A percentile compares a stretch with the other conserved stretches of the same genome.
Evolutionary conservation across 345 rosid genomes (phyloP).

Genomic region (Abelmoschus esculentus): DNA sequence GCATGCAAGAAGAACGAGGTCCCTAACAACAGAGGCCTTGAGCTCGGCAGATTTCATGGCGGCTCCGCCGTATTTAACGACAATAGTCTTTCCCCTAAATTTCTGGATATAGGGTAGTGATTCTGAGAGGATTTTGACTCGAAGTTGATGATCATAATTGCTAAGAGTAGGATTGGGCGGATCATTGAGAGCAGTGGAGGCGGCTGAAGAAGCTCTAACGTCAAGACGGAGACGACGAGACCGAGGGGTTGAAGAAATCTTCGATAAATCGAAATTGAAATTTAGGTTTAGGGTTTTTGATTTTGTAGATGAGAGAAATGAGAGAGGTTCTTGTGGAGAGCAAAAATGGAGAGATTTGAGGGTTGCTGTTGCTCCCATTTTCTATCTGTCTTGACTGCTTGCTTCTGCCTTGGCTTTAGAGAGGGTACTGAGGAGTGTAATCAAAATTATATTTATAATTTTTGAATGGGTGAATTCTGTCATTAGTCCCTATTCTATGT

Average conservation of each 20-base stretch:
- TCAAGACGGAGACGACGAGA: conserved; percentile 17
- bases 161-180: background rate
- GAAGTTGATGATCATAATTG: conserved; percentile 22
- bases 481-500: no score
- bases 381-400: background rate
- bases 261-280: background rate
- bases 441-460: no score
- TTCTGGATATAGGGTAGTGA: conserved; percentile 89
- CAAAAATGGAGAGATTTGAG: conserved; percentile 11
- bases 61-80: conserved; percentile 92
- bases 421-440: background rate
- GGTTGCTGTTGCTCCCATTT: conserved; percentile 26
- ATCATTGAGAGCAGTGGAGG: conserved; percentile 10
- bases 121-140: conserved; percentile 79
- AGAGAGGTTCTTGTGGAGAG: conserved; percentile 6
- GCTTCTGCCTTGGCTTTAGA: background rate
- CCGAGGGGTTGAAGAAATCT: conserved; percentile 13
- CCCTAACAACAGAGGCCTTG: conserved; percentile 60
- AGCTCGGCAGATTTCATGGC: conserved; percentile 82
- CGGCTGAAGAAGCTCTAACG: conserved; percentile 18
- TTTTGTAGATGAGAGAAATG: conserved; percentile 1
- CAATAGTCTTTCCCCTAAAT: conserved; percentile 80
- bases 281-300: background rate
- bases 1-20: conserved; percentile 74
- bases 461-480: no score